A percentile compares a stretch with the other conserved stretches of the same genome.
Conservation (phyloP, 2,329 filamentous ascomycete species). For the Cordyceps tenuipes region DNA sequence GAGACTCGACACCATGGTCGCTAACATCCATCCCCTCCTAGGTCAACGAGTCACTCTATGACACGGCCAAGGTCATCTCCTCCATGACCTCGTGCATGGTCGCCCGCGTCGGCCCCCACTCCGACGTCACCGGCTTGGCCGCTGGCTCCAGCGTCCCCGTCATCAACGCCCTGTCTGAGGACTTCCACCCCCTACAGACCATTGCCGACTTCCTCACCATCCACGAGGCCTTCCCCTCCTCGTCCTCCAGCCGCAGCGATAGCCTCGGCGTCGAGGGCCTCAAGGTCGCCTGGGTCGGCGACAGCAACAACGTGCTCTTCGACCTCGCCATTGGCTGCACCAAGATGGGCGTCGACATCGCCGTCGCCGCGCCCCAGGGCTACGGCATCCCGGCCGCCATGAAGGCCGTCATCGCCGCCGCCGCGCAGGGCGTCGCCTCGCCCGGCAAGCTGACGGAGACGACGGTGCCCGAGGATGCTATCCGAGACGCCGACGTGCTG, state of each 20-base stretch:
- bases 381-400: slow-evolving; percentile 75
- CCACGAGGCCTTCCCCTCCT: slow-evolving; percentile 62
- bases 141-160: slow-evolving; percentile 69
- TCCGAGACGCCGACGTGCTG: slow-evolving; percentile 78
- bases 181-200: slow-evolving; percentile 88
- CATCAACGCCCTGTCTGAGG: slow-evolving; percentile 81
- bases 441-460: slow-evolving; percentile 68
- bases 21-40: slow-evolving; percentile 21
- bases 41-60: slow-evolving; percentile 91
- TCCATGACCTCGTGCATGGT: slow-evolving; percentile 83
- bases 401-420: slow-evolving; percentile 60
- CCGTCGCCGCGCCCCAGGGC: slow-evolving; percentile 77
- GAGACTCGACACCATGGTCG: background rate
- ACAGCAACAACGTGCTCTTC: slow-evolving; percentile 95
- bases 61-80: slow-evolving; percentile 88
- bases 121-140: slow-evolving; percentile 63
- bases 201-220: slow-evolving; percentile 93
- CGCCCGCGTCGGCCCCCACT: slow-evolving; percentile 67
- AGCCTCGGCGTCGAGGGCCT: slow-evolving; percentile 66
- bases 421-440: slow-evolving; percentile 46
- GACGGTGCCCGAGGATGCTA: slow-evolving; percentile 70
- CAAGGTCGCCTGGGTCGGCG: slow-evolving; percentile 93
- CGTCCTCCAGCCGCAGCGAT: slow-evolving; percentile 26
- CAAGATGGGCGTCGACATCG: slow-evolving; percentile 79
- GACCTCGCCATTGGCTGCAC: slow-evolving; percentile 81